Percentiles rank a stretch among this genome's conserved stretches.
Conservation (phyloP, 352 stramenopile genomes). For the Globisporangium solare region DNA sequence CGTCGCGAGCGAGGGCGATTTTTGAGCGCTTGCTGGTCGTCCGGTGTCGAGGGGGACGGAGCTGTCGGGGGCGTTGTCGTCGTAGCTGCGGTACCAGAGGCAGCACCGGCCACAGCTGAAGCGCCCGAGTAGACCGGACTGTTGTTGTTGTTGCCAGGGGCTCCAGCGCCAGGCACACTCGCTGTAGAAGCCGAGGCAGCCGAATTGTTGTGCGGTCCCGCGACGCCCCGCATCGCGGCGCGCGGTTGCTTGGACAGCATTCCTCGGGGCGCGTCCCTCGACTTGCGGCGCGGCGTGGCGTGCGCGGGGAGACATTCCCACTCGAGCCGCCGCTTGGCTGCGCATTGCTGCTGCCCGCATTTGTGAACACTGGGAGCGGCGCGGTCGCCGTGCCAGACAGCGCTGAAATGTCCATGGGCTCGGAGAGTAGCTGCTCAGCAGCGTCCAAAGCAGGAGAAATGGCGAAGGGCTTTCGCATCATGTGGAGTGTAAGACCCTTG, state of each 20-base stretch:
- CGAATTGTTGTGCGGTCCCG: neutral
- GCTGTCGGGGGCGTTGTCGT: no score
- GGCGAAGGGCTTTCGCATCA: no score
- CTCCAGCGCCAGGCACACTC: neutral
- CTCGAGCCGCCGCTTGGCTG: neutral
- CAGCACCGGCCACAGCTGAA: no score
- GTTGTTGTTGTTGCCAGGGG: neutral
- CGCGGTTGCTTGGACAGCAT: conserved; percentile 15
- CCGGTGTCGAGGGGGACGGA: no score
- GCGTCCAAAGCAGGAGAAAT: no score
- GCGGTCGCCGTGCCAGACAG: conserved; percentile 7
- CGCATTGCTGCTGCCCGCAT: neutral
- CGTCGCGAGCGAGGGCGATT: conserved; percentile 3
- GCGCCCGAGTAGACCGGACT: no score
- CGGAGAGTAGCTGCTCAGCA: neutral
- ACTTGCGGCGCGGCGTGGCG: conserved; percentile 1
- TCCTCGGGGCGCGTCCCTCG: conserved; percentile 7
- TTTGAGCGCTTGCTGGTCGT: neutral
- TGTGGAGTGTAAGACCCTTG: no score
- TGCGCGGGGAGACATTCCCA: conserved; percentile 3
- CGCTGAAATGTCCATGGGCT: conserved; percentile 3
- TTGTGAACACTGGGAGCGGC: conserved; percentile 2
- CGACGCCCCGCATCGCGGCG: conserved; percentile 4
- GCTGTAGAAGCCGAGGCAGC: neutral
- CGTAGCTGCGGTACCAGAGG: no score